A percentile compares a stretch with the other conserved stretches of the same genome.
phyloP scores from a whole-genome alignment of 2,329 filamentous ascomycete species.

The Aureobasidium uvarum region DNA sequence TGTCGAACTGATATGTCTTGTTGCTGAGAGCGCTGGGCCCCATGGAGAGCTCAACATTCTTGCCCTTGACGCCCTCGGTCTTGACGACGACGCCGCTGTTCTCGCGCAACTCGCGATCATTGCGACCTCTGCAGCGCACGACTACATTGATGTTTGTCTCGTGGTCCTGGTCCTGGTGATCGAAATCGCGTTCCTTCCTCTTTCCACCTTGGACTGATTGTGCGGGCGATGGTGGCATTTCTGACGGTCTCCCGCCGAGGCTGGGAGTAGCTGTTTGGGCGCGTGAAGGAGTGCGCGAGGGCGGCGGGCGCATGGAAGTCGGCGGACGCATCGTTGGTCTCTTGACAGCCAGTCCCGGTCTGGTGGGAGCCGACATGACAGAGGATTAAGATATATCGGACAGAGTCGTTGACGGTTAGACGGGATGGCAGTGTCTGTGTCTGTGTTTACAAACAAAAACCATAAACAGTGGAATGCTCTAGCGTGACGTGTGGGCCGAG shows the following conservation, averaged over 20 bases:
- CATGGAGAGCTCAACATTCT: constrained; percentile 82
- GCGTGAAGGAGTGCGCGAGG: constrained; percentile 48
- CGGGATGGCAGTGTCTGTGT: background rate
- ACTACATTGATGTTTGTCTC: constrained; percentile 99
- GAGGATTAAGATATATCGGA: background rate
- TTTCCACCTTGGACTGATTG: constrained; percentile 61
- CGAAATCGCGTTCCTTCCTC: constrained; percentile 84
- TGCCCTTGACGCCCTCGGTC: constrained; percentile 85
- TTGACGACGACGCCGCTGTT: constrained; percentile 91
- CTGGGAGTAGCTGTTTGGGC: constrained; percentile 52
- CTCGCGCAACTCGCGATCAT: constrained; percentile 86
- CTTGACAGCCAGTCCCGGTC: constrained; percentile 52
- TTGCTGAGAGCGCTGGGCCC: constrained; percentile 89
- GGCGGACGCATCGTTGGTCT: constrained; percentile 53
- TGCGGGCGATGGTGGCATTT: constrained; percentile 56
- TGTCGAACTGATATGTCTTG: constrained; percentile 95
- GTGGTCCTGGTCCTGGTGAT: constrained; percentile 60
- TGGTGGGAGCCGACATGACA: constrained; percentile 55
- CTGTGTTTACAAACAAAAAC: constrained; percentile 4
- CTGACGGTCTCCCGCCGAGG: constrained; percentile 47
- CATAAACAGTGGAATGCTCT: constrained; percentile 7
- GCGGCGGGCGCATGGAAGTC: constrained; percentile 54
- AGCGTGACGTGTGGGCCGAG: background rate
- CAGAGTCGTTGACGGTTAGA: background rate
- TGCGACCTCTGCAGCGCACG: constrained; percentile 88